phyloP scores from a whole-genome alignment of 225 moss, liverwort and hornwort genomes.

The Sphagnum tenellum region DNA sequence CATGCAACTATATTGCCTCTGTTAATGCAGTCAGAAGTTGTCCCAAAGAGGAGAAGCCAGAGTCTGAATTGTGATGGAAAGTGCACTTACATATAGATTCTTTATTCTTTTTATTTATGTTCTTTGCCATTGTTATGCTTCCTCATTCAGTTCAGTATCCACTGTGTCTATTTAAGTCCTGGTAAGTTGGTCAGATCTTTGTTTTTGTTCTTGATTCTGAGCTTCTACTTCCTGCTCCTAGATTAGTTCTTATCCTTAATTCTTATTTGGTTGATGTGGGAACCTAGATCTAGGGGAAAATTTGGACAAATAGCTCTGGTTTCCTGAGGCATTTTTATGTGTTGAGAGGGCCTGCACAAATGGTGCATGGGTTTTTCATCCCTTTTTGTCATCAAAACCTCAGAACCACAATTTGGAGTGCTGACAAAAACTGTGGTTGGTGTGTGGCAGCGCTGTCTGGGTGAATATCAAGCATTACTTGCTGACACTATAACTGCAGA shows the following conservation, averaged over 20 bases:
- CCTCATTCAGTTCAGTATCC: no score
- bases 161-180: no score
- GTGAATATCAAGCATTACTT: conserved; percentile 61
- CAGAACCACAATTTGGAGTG: no score
- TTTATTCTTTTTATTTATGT: background rate
- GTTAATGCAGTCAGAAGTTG: no score
- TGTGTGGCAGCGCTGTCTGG: conserved; percentile 58
- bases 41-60: no score
- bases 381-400: background rate
- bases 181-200: background rate
- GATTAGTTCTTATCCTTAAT: no score
- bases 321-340: background rate
- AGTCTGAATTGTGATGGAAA: no score
- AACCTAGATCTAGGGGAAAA: background rate
- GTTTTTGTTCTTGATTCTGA: background rate
- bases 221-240: no score
- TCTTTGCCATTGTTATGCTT: no score
- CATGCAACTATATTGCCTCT: no score
- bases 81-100: no score
- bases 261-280: background rate
- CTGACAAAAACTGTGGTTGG: background rate
- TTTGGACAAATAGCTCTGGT: background rate
- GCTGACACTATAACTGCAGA: conserved; percentile 59
- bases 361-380: background rate
- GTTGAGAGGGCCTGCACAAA: background rate